Percentiles rank a stretch among this genome's conserved stretches.
Evolutionary conservation across 2,329 filamentous ascomycete genomes (phyloP).

Genomic region (Diatrype stigma): DNA sequence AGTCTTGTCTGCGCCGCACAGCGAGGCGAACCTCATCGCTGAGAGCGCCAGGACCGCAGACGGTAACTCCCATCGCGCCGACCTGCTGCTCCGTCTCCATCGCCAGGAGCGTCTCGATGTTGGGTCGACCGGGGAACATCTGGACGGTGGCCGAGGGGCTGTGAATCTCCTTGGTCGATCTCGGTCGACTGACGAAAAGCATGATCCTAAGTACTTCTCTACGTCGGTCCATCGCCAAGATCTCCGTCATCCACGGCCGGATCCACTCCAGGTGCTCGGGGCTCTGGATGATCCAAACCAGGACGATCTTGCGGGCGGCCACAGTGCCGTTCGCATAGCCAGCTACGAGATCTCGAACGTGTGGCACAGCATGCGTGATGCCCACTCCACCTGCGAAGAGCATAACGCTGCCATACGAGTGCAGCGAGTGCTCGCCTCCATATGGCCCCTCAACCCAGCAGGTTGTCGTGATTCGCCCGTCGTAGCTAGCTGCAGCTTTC

Average conservation of each 20-base stretch:
- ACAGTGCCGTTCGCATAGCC: slow-evolving; percentile 66
- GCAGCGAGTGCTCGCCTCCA: slow-evolving; percentile 64
- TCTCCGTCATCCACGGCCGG: slow-evolving; percentile 77
- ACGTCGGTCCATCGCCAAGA: slow-evolving; percentile 69
- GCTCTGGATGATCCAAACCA: slow-evolving; percentile 76
- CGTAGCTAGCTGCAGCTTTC: slow-evolving; percentile 57
- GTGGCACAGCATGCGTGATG: slow-evolving; percentile 74
- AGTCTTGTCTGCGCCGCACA: slow-evolving; percentile 60
- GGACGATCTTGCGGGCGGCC: slow-evolving; percentile 65
- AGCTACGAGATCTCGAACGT: slow-evolving; percentile 66
- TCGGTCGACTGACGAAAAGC: slow-evolving; percentile 71
- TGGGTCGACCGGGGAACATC: slow-evolving; percentile 78
- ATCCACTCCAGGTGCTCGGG: slow-evolving; percentile 83
- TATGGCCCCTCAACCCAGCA: slow-evolving; percentile 76
- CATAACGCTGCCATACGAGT: slow-evolving; percentile 74
- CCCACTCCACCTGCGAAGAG: slow-evolving; percentile 78
- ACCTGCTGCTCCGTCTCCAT: slow-evolving; percentile 72
- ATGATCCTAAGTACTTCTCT: slow-evolving; percentile 72
- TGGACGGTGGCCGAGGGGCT: slow-evolving; percentile 73
- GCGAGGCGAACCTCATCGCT: slow-evolving; percentile 71
- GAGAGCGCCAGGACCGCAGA: slow-evolving; percentile 70
- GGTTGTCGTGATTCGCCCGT: slow-evolving; percentile 57
- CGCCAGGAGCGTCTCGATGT: slow-evolving; percentile 67
- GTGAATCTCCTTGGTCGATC: slow-evolving; percentile 76
- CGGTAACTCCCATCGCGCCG: slow-evolving; percentile 68